A percentile compares a stretch with the other conserved stretches of the same genome.
phyloP scores from a whole-genome alignment of 306 rosid genomes.

The Boehmeria nivea region DNA sequence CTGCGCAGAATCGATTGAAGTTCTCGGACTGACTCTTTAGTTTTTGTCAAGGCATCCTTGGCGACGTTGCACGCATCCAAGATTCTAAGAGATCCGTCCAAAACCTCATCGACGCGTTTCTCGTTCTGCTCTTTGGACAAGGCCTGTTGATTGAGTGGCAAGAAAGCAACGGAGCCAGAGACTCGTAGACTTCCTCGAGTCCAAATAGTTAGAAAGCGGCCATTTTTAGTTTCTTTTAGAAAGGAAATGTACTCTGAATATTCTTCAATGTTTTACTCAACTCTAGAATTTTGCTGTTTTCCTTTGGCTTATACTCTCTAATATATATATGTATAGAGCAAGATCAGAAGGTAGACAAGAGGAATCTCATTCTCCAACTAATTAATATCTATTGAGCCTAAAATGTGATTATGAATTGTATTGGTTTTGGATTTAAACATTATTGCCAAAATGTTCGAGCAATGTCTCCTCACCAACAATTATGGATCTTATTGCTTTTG shows the following conservation, averaged over 20 bases:
- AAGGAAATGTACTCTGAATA: neutral
- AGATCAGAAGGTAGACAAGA: neutral
- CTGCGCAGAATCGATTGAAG: constrained; percentile 28
- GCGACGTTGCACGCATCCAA: constrained; percentile 22
- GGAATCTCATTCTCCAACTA: too few relatives aligned
- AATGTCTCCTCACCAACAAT: too few relatives aligned
- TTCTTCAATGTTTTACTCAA: too few relatives aligned
- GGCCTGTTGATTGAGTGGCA: constrained; percentile 19
- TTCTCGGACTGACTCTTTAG: constrained; percentile 12
- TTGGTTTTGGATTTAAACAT: too few relatives aligned
- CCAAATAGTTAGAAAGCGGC: constrained; percentile 24
- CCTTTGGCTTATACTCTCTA: neutral
- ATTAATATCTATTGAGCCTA: too few relatives aligned
- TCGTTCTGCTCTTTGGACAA: constrained; percentile 18
- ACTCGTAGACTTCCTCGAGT: constrained; percentile 33
- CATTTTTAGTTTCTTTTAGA: neutral
- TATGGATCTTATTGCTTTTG: too few relatives aligned
- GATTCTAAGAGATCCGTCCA: constrained; percentile 32
- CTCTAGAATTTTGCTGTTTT: neutral
- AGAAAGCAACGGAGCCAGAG: constrained; percentile 29
- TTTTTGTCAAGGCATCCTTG: constrained; percentile 21
- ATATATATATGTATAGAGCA: neutral
- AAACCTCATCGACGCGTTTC: constrained; percentile 22
- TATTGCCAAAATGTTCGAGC: too few relatives aligned
- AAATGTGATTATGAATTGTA: too few relatives aligned